A percentile compares a stretch with the other conserved stretches of the same genome.
Conservation (phyloP, 108 stramenopile species). For the Mayamaea pseudoterrestris region DNA sequence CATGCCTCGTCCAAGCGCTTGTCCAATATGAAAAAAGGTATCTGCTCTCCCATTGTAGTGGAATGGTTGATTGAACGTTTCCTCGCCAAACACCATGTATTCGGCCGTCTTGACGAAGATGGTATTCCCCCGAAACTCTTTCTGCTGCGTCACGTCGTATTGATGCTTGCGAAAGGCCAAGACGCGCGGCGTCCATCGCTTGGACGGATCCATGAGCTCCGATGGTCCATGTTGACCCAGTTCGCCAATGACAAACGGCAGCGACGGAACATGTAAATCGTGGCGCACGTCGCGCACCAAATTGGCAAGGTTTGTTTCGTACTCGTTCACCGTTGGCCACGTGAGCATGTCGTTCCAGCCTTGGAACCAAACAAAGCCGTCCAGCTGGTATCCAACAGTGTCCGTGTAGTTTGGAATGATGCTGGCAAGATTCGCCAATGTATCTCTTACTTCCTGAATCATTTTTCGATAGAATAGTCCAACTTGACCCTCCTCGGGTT, state of each 20-base stretch:
- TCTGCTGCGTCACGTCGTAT: conserved; percentile 8
- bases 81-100: conserved; percentile 1
- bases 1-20: conserved; percentile 17
- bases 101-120: conserved; percentile 9
- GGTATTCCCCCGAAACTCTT: conserved; percentile 14
- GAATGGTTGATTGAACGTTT: conserved; percentile 9
- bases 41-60: conserved; percentile 20
- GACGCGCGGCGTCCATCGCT: not conserved
- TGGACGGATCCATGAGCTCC: not conserved
- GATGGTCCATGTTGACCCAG: conserved; percentile 26
- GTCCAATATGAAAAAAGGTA: conserved; percentile 17
- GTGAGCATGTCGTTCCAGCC: conserved; percentile 31
- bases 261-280: conserved; percentile 9
- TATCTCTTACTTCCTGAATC: conserved; percentile 10
- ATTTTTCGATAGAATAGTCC: conserved; percentile 13
- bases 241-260: conserved; percentile 22
- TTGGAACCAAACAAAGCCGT: conserved; percentile 37
- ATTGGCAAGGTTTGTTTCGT: conserved; percentile 23
- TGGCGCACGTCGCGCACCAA: conserved; percentile 24
- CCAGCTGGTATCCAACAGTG: conserved; percentile 9
- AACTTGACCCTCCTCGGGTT: not conserved
- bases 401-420: conserved; percentile 7
- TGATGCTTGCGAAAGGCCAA: not conserved
- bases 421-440: conserved; percentile 3
- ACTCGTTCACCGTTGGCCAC: conserved; percentile 12